Evolutionary conservation across 805 yeast genomes (phyloP).

Genomic region (Blastobotrys mokoenaii): DNA sequence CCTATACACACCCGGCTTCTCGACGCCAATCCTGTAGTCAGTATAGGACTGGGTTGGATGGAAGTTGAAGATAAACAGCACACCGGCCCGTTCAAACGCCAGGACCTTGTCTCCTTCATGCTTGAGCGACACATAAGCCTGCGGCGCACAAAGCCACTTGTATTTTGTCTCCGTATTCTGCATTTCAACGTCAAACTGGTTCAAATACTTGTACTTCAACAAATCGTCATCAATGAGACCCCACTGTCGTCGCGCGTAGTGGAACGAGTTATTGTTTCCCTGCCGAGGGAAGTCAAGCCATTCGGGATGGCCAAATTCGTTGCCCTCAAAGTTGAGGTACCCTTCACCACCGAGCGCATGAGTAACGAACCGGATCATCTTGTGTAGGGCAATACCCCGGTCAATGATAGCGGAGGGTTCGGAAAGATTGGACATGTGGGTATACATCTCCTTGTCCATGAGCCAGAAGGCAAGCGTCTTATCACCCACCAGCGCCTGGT

Average conservation of each 20-base stretch:
- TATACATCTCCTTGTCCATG: slow-evolving; percentile 98
- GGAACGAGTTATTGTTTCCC: slow-evolving; percentile 82
- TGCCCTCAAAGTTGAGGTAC: slow-evolving; percentile 91
- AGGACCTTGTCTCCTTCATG: slow-evolving; percentile 83
- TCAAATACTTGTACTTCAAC: slow-evolving; percentile 69
- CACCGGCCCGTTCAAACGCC: slow-evolving; percentile 80
- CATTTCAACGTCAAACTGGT: slow-evolving; percentile 79
- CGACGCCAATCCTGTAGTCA: slow-evolving; percentile 89
- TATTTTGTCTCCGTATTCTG: slow-evolving; percentile 63
- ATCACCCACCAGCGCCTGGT: slow-evolving; percentile 96
- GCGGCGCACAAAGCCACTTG: slow-evolving; percentile 64
- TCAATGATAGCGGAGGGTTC: slow-evolving; percentile 72
- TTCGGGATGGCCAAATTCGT: slow-evolving; percentile 98
- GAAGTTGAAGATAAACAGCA: slow-evolving; percentile 82
- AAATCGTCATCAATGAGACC: slow-evolving; percentile 73
- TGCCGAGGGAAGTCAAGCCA: slow-evolving; percentile 96
- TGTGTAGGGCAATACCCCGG: slow-evolving; percentile 86
- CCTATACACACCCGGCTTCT: slow-evolving; percentile 64
- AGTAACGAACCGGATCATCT: slow-evolving; percentile 79
- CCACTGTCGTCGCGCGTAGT: slow-evolving; percentile 93
- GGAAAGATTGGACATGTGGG: slow-evolving; percentile 76
- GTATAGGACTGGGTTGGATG: slow-evolving; percentile 76
- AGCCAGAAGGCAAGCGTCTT: slow-evolving; percentile 95
- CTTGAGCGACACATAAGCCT: slow-evolving; percentile 80
- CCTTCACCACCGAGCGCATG: slow-evolving; percentile 96